A percentile compares a stretch with the other conserved stretches of the same genome.
Conservation (phyloP, 345 rosid genomes). For the Brassica cretica region DNA sequence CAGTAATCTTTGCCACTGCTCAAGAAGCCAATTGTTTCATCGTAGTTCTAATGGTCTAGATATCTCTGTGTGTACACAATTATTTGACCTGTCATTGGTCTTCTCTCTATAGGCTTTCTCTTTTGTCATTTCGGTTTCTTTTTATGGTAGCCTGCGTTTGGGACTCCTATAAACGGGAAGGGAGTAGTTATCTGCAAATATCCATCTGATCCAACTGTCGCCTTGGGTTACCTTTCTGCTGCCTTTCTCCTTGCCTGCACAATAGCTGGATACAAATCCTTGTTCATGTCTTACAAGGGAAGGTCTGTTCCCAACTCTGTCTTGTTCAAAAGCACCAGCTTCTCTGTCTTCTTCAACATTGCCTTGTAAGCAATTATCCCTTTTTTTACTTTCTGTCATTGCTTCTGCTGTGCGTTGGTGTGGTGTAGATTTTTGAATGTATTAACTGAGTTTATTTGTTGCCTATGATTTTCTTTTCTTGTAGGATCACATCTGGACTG, state of each 20-base stretch:
- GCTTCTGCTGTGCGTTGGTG: neutral
- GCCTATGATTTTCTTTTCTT: slow-evolving; percentile 1
- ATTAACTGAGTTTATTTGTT: neutral
- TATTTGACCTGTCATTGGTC: neutral
- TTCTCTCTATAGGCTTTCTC: neutral
- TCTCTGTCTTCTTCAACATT: slow-evolving; percentile 69
- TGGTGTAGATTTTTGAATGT: neutral
- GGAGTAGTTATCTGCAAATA: slow-evolving; percentile 77
- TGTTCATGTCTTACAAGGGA: slow-evolving; percentile 75
- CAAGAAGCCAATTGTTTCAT: neutral
- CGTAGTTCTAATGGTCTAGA: neutral
- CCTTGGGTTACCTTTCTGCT: slow-evolving; percentile 66
- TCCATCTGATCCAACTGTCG: slow-evolving; percentile 73
- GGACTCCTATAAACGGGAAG: slow-evolving; percentile 61
- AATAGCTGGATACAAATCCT: slow-evolving; percentile 57
- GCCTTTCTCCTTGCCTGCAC: slow-evolving; percentile 56
- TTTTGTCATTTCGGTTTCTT: neutral
- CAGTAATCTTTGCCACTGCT: neutral
- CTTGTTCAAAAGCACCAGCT: slow-evolving; percentile 58
- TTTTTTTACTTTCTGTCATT: neutral
- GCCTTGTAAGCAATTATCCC: slow-evolving; percentile 63
- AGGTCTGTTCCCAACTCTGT: slow-evolving; percentile 69
- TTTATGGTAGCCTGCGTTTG: slow-evolving; percentile 57
- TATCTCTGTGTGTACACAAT: neutral
- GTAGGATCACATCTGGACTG: slow-evolving; percentile 62